These are phyloP conservation scores for Filobasidium uniguttulatum DNA, from an alignment of 1,284 basidiomycete genomes.

Conservation along the genomic window DNA sequence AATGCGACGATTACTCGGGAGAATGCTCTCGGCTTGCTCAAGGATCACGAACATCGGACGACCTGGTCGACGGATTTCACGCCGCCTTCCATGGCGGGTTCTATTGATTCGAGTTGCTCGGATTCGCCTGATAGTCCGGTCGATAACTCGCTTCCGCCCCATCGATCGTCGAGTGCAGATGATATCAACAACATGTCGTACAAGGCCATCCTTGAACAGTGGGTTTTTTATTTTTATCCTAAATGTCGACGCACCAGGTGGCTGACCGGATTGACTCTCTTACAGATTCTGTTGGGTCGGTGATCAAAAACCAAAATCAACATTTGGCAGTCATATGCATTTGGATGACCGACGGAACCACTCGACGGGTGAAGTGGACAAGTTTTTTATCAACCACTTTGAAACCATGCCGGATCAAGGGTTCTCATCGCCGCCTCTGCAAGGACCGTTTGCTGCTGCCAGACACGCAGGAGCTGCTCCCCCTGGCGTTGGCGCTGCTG, in stretches of 20 bases:
- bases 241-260: neutral
- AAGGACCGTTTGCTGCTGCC: too few relatives aligned
- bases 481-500: too few relatives aligned
- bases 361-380: conserved; percentile 29
- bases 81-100: conserved; percentile 22
- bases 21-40: conserved; percentile 13
- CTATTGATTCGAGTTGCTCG: conserved; percentile 18
- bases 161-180: conserved; percentile 12
- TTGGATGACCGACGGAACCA: conserved; percentile 17
- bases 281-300: conserved; percentile 32
- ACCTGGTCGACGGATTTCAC: conserved; percentile 19
- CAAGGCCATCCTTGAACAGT: conserved; percentile 35
- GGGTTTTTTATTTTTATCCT: conserved; percentile 16
- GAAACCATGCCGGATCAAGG: too few relatives aligned
- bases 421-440: too few relatives aligned
- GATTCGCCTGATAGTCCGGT: conserved; percentile 27
- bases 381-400: conserved; percentile 23
- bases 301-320: neutral
- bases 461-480: too few relatives aligned
- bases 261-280: neutral
- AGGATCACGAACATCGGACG: too few relatives aligned
- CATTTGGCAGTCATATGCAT: neutral
- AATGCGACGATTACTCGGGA: conserved; percentile 3
- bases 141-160: conserved; percentile 22
- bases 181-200: conserved; percentile 25